Evolutionary conservation across 805 yeast species (phyloP), one percentile per base, ranked within the genome.

Genomic region (Priceomyces haplophilus): DNA sequence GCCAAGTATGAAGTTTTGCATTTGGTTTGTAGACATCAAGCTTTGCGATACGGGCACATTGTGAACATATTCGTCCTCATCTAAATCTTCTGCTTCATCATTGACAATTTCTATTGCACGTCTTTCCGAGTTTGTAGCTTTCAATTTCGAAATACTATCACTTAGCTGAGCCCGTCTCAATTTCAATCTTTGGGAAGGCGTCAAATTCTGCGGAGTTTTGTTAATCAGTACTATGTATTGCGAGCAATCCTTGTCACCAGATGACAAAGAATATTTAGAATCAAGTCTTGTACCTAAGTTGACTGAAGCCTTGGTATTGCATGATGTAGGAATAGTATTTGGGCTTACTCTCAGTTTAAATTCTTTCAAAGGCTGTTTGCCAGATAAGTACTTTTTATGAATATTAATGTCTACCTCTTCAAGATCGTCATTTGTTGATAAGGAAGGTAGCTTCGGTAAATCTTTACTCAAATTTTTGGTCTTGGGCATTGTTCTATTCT

Each of bases 1-100:
- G 13, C 45, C 56, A 31, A 63, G 48, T 11, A 47, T 47, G 11
- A 60, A 58, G 37, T 58, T 62, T 48, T 73, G 72, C 37, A 61
- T 60, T 15, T 62, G 61, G n/a, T 65, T 48, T 13, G 68, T 48
- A 10, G 72, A 59, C 4, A 59, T 66, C 15, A 82, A 27, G n/a
- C 5, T 10, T 10, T 79, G 82, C 0, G 85, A 72, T 40, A 79
- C 61, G 2, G 89, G 89, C 15, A 83, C 85, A 51, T 83, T 82
- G 61, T 67, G 83, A 45, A 82, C 75, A 17, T 75, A 67, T 42
- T 75, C 75, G 34, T 72, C 78, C 13, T 44, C 51, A 25, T 48
- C 51, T 13, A 50, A 46, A 20, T 52, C 56, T 32, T 43, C 43
- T 5, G 40, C 40, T 8, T 41, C 38, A 27, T 42, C 24, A 11